Evolutionary conservation across 129 eudicot genomes (phyloP), one percentile per base, ranked within the genome.

Genomic region (Flaveria ramosissima): DNA sequence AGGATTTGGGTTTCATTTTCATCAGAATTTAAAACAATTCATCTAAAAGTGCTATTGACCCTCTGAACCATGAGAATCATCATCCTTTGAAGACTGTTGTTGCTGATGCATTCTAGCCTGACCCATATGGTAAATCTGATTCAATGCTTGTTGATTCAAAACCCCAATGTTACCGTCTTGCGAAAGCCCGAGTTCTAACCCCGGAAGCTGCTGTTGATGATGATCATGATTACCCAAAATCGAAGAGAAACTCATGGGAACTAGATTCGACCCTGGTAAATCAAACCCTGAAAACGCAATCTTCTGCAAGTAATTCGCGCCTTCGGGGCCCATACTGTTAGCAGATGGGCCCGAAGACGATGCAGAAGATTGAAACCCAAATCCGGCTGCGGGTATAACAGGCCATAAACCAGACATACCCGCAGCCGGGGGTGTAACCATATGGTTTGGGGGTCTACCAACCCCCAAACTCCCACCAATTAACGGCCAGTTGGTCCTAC

Each of bases 71-170:
- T 85, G 96, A 81, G 97, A 89, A 76, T 92, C 86, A 77, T 92
- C 96, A 84, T 92, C 96, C 78, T 89, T 85, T 11, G 92, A 65
- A 65, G 89, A 76, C 42, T 75, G 88, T 7, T 78, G 85, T 27
- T 84, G 89, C 19, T 82, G 88, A 13, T 87, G 88, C 84, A 87
- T 74, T 82, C 93, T 83, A 77, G 86, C 83, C 45, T 89, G 93
- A 66, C 89, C 96, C 85, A 92, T 88, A 75, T 92, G 97, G 60
- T 92, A 89, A 82, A 87, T 84, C 88, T 89, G 97, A 78, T 68
- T 84, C 74, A 89, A 76, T 13, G 84, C 80, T 48, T 85, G 96
- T 75, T 91, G 86, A 55, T 70, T 92, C 84, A 92, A 59, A 82
- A 82, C 90, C 75, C 97, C 97, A 79, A 89, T 67, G 78, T 89